Evolutionary conservation across 345 rosid genomes (phyloP).

Genomic region (Bruguiera gymnorhiza): DNA sequence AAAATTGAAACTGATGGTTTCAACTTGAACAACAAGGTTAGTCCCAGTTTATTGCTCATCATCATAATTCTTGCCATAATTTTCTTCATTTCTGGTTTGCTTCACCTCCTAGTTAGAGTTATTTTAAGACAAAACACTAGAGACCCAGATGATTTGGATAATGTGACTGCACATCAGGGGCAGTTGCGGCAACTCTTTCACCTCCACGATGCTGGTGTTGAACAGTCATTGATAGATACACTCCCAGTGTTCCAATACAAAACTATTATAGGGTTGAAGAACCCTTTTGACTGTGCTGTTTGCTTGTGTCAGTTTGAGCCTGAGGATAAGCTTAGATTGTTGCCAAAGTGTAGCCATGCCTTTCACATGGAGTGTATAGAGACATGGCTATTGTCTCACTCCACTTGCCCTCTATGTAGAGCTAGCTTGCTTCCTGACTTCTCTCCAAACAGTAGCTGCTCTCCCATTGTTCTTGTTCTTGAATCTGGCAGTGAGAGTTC

Average conservation of each 20-base stretch:
- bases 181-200: constrained; percentile 95
- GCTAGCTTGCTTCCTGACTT: constrained; percentile 71
- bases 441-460: constrained; percentile 39
- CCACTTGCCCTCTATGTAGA: constrained; percentile 95
- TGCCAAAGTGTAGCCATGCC: constrained; percentile 98
- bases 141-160: constrained; percentile 60
- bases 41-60: constrained; percentile 73
- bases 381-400: constrained; percentile 97
- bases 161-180: constrained; percentile 86
- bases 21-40: constrained; percentile 61
- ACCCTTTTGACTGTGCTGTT: constrained; percentile 96
- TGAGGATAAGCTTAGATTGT: constrained; percentile 87
- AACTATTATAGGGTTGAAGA: constrained; percentile 68
- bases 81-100: constrained; percentile 86
- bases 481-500: constrained; percentile 91
- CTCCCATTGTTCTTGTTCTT: constrained; percentile 75
- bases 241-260: constrained; percentile 88
- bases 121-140: constrained; percentile 64
- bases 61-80: constrained; percentile 85
- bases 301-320: constrained; percentile 90
- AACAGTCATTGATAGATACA: constrained; percentile 91
- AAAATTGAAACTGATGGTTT: constrained; percentile 36
- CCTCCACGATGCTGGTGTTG: constrained; percentile 93
- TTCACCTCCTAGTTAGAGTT: constrained; percentile 81
- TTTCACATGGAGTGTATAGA: constrained; percentile 98